Evolutionary conservation across 129 eudicot genomes (phyloP).

Genomic region (Kitagawia praeruptora): DNA sequence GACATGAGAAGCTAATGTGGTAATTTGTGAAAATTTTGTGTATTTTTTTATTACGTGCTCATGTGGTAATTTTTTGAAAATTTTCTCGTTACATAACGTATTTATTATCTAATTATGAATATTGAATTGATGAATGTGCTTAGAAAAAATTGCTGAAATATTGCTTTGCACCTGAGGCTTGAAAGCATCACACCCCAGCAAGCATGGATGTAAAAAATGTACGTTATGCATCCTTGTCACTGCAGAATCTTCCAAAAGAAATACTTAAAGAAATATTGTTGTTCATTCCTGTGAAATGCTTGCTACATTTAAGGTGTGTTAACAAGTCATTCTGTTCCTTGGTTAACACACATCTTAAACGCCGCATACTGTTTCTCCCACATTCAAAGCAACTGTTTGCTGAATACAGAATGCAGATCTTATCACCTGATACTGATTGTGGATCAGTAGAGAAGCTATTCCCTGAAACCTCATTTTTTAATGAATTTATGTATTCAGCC

Average conservation of each 20-base stretch:
- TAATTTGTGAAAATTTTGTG: no score
- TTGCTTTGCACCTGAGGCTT: background rate
- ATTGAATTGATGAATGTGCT: background rate
- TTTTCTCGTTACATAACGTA: no score
- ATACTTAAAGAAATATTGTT: background rate
- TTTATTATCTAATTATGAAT: no score
- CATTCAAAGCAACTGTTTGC: constrained; percentile 3
- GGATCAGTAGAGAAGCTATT: constrained; percentile 1
- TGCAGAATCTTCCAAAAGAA: constrained; percentile 5
- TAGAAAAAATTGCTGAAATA: background rate
- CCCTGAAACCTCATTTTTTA: background rate
- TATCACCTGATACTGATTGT: constrained; percentile 4
- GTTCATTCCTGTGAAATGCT: background rate
- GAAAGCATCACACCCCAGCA: background rate
- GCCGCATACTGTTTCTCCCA: constrained; percentile 3
- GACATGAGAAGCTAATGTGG: no score
- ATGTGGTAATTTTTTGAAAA: no score
- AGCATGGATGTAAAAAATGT: background rate
- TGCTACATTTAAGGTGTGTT: constrained; percentile 4
- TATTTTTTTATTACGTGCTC: no score
- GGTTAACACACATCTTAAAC: constrained; percentile 5
- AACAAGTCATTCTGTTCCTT: constrained; percentile 2
- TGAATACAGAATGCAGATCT: background rate
- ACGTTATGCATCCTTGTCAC: background rate
- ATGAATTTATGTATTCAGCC: background rate